These are phyloP conservation scores for Exophiala xenobiotica DNA, from an alignment of 2,329 filamentous ascomycete genomes.

Conservation along the genomic window DNA sequence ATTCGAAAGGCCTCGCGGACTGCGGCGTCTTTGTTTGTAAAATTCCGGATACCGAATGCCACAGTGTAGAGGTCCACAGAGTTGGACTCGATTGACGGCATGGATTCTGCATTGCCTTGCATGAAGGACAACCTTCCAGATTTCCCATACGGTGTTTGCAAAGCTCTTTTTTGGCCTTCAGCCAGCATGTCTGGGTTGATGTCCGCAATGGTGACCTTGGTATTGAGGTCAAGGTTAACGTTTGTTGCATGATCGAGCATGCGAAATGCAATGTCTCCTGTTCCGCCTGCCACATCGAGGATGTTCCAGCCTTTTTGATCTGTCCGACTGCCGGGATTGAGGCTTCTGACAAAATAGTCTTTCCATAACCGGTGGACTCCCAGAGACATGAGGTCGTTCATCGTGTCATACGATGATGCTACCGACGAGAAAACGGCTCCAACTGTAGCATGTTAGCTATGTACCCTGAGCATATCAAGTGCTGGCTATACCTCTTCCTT, in stretches of 20 bases:
- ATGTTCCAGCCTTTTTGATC: constrained; percentile 63
- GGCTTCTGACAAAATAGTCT: constrained; percentile 88
- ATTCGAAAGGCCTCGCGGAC: constrained; percentile 82
- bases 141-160: constrained; percentile 59
- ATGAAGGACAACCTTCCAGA: constrained; percentile 66
- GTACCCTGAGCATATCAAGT: too few species aligned
- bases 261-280: constrained; percentile 96
- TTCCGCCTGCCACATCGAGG: constrained; percentile 94
- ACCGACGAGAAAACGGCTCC: constrained; percentile 92
- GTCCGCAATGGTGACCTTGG: constrained; percentile 86
- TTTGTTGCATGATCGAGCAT: constrained; percentile 84
- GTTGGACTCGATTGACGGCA: constrained; percentile 63
- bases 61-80: constrained; percentile 96
- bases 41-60: constrained; percentile 95
- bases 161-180: constrained; percentile 78
- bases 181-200: constrained; percentile 95
- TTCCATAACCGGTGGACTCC: constrained; percentile 97
- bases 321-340: constrained; percentile 72
- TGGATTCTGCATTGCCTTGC: constrained; percentile 82
- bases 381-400: constrained; percentile 99
- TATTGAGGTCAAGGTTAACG: constrained; percentile 75
- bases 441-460: constrained; percentile 51
- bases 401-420: constrained; percentile 89
- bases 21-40: constrained; percentile 84
- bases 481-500: constrained; percentile 57